Conservation (phyloP, 1,284 basidiomycete genomes). For the Cerrena zonata region DNA sequence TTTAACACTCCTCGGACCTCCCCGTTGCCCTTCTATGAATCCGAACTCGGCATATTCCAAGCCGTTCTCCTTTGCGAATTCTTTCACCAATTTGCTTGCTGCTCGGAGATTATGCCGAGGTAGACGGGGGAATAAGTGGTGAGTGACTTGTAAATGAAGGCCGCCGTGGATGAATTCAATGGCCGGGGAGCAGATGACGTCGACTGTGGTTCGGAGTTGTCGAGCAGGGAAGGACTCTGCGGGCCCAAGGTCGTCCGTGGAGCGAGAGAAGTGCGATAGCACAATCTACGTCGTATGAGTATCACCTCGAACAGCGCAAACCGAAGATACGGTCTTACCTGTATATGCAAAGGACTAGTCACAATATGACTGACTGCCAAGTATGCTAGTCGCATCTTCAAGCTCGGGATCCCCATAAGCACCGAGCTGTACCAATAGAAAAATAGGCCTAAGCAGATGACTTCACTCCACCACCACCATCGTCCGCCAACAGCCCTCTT, state of each 20-base stretch:
- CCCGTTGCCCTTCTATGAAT: constrained; percentile 77
- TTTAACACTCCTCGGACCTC: constrained; percentile 73
- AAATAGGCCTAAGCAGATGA: constrained; percentile 65
- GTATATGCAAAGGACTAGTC: constrained; percentile 81
- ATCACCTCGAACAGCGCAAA: background rate
- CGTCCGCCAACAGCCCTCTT: constrained; percentile 53
- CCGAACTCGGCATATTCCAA: constrained; percentile 86
- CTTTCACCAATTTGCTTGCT: constrained; percentile 78
- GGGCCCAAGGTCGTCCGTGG: constrained; percentile 86
- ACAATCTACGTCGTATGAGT: constrained; percentile 66
- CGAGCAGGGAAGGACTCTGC: constrained; percentile 88
- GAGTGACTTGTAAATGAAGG: constrained; percentile 91
- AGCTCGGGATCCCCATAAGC: constrained; percentile 61
- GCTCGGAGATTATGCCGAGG: constrained; percentile 88
- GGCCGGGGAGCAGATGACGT: constrained; percentile 81
- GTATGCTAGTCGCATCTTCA: constrained; percentile 62
- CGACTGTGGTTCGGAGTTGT: constrained; percentile 92
- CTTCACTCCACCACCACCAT: constrained; percentile 72
- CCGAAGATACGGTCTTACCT: constrained; percentile 41
- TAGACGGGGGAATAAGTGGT: constrained; percentile 93
- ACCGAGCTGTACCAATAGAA: constrained; percentile 76
- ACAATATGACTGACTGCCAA: constrained; percentile 74
- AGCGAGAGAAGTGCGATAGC: constrained; percentile 95
- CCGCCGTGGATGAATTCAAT: constrained; percentile 92
- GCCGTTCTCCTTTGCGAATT: constrained; percentile 80